A percentile compares a stretch with the other conserved stretches of the same genome.
phyloP scores from a whole-genome alignment of 1,139 yeast species.

The Suhomyces bolitotheri region DNA sequence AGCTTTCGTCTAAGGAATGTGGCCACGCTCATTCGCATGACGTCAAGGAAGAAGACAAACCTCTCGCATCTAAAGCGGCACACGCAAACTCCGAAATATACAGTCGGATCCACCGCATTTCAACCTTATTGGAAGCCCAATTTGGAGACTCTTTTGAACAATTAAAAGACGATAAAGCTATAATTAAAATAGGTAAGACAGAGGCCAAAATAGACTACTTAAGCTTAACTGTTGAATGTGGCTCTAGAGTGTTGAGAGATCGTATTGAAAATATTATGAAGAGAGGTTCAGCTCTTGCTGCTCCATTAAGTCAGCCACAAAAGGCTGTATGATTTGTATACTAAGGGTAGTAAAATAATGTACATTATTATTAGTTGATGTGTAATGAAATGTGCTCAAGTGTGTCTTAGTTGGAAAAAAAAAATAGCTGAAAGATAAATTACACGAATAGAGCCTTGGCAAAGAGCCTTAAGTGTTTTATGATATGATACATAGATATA shows the following conservation, averaged over 20 bases:
- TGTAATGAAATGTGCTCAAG: background rate
- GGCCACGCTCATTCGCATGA: conserved; percentile 38
- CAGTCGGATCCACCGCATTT: conserved; percentile 63
- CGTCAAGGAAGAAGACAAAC: conserved; percentile 14
- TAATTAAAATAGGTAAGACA: conserved; percentile 67
- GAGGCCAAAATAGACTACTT: conserved; percentile 69
- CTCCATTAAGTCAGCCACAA: conserved; percentile 59
- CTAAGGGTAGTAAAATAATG: background rate
- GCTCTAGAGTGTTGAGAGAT: conserved; percentile 74
- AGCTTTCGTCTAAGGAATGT: conserved; percentile 60
- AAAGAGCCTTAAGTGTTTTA: no score
- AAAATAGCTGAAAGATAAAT: no score
- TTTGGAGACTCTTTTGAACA: conserved; percentile 74
- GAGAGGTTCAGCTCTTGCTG: conserved; percentile 77
- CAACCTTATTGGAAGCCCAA: conserved; percentile 71
- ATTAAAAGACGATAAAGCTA: conserved; percentile 48
- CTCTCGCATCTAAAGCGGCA: conserved; percentile 24
- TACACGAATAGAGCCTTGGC: no score
- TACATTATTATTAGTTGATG: background rate
- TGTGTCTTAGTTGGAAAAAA: background rate
- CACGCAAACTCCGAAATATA: conserved; percentile 41
- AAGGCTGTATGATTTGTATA: conserved; percentile 15
- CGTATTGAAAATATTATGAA: conserved; percentile 79
- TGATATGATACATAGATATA: no score
- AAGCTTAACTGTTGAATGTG: conserved; percentile 69